These are phyloP conservation scores for Isatis tinctoria DNA, from an alignment of 345 rosid species.

Conservation along the genomic window DNA sequence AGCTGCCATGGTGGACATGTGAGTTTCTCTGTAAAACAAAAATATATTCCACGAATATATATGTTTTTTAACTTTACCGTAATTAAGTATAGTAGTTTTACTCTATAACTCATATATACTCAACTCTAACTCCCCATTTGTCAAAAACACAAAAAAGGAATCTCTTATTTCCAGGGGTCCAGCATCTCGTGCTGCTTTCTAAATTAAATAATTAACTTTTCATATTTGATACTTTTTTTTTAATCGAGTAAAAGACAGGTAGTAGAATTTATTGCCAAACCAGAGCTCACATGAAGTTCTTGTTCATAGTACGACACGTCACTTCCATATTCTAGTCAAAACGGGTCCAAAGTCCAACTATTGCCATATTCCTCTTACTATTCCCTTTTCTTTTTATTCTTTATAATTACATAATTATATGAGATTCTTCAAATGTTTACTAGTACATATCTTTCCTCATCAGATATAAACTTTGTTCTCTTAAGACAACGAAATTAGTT, in stretches of 20 bases:
- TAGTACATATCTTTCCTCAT: background rate
- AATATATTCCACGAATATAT: conserved; percentile 7
- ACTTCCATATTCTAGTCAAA: conserved; percentile 15
- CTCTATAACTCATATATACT: background rate
- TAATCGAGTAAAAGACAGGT: background rate
- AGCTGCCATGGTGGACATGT: conserved; percentile 78
- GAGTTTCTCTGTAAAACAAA: conserved; percentile 33
- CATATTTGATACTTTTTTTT: background rate
- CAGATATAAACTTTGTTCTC: background rate
- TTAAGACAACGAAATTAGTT: background rate
- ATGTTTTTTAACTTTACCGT: background rate
- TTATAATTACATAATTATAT: background rate
- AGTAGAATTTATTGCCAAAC: conserved; percentile 18
- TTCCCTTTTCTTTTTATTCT: background rate
- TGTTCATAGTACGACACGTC: conserved; percentile 16
- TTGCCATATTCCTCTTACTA: conserved; percentile 17
- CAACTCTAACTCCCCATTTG: background rate
- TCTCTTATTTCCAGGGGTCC: background rate
- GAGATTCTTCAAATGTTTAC: background rate
- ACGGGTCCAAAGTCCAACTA: conserved; percentile 19
- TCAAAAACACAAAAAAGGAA: background rate
- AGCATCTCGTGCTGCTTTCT: conserved; percentile 17
- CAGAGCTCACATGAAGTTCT: conserved; percentile 29
- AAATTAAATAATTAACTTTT: background rate
- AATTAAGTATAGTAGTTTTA: background rate